Percentiles rank a stretch among this genome's conserved stretches.
phyloP scores from a whole-genome alignment of 352 stramenopile genomes.

The Pythium volutum region DNA sequence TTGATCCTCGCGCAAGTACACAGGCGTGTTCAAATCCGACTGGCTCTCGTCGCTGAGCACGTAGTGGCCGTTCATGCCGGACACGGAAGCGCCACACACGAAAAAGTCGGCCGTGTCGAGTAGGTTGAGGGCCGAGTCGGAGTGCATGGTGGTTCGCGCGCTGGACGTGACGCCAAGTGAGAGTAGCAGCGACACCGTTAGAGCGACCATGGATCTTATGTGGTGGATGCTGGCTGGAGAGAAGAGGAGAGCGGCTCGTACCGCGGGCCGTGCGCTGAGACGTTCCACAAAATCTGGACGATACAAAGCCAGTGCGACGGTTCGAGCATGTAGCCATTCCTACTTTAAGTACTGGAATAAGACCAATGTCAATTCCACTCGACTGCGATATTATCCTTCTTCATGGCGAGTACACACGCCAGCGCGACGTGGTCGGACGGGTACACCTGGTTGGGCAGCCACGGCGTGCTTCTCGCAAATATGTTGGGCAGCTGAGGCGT shows the following conservation, averaged over 20 bases:
- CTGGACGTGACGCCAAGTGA: not conserved
- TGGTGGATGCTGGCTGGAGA: too few relatives aligned
- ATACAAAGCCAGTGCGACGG: not conserved
- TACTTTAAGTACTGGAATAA: not conserved
- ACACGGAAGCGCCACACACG: conserved; percentile 45
- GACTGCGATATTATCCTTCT: conserved; percentile 39
- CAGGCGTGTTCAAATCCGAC: conserved; percentile 35
- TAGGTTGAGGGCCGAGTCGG: conserved; percentile 15
- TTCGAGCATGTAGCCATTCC: not conserved
- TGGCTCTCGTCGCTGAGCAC: conserved; percentile 29
- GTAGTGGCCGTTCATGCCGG: conserved; percentile 58
- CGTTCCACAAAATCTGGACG: not conserved
- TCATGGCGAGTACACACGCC: conserved; percentile 58
- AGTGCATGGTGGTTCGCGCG: not conserved
- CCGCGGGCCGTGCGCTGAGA: not conserved
- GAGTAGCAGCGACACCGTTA: not conserved
- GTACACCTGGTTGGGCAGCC: conserved; percentile 63
- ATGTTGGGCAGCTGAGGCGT: conserved; percentile 41
- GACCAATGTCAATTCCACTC: conserved; percentile 48
- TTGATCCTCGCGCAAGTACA: conserved; percentile 46
- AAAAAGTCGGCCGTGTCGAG: conserved; percentile 33
- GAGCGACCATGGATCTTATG: not conserved
- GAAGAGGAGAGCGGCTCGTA: not conserved
- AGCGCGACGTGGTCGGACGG: conserved; percentile 81
- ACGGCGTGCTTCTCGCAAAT: conserved; percentile 27